A percentile compares a stretch with the other conserved stretches of the same genome.
These are phyloP conservation scores for Lyophyllum decastes DNA, from an alignment of 768 basidiomycete species.

Conservation along the genomic window DNA sequence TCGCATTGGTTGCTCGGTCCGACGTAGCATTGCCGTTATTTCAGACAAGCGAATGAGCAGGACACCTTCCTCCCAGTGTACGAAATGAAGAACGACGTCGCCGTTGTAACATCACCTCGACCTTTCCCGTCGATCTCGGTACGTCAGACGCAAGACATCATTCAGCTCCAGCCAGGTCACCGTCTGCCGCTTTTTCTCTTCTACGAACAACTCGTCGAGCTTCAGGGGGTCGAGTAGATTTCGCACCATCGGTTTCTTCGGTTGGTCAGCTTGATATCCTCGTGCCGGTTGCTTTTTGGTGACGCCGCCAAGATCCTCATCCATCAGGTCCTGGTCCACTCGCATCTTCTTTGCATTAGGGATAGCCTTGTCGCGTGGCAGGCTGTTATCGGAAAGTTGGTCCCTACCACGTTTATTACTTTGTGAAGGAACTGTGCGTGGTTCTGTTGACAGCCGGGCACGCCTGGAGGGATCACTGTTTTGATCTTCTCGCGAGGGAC, in stretches of 20 bases:
- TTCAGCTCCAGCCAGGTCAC: slow-evolving; percentile 15
- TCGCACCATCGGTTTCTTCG: background rate
- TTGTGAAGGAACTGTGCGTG: background rate
- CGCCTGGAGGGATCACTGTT: slow-evolving; percentile 1
- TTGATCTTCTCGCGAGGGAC: slow-evolving; percentile 3
- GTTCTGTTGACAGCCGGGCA: background rate
- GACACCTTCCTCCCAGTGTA: too few relatives aligned
- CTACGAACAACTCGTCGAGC: slow-evolving; percentile 2
- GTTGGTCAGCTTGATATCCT: background rate
- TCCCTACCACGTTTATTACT: slow-evolving; percentile 7
- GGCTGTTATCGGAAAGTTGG: background rate
- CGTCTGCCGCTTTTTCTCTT: background rate
- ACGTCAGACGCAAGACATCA: slow-evolving; percentile 6
- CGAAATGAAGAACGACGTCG: too few relatives aligned
- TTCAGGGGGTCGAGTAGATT: background rate
- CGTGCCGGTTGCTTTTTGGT: background rate
- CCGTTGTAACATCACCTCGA: background rate
- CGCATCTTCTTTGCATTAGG: slow-evolving; percentile 4
- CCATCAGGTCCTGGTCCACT: background rate
- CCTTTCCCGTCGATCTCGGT: background rate
- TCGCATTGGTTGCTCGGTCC: too few relatives aligned
- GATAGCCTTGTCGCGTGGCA: background rate
- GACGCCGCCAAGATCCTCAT: background rate
- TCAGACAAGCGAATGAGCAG: too few relatives aligned
- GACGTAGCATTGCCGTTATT: too few relatives aligned